These are phyloP conservation scores for Exophiala aquamarina DNA, from an alignment of 2,329 filamentous ascomycete genomes.

Conservation along the genomic window DNA sequence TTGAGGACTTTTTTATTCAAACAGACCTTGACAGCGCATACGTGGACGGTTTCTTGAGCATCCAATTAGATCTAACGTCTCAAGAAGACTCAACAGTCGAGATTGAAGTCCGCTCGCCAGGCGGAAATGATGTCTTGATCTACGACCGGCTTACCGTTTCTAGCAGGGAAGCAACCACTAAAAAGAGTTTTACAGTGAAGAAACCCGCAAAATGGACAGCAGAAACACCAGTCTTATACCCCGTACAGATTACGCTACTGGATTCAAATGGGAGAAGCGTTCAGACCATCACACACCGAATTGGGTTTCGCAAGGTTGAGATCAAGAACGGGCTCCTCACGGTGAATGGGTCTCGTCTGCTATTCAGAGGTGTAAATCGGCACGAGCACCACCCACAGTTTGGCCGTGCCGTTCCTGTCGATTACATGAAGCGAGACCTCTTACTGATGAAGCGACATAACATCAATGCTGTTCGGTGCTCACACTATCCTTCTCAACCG, in stretches of 20 bases:
- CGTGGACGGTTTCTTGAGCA: conserved; percentile 49
- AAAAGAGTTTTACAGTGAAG: conserved; percentile 42
- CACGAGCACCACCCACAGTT: conserved; percentile 68
- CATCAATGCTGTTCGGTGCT: conserved; percentile 68
- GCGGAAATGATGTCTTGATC: background rate
- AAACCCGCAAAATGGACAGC: conserved; percentile 65
- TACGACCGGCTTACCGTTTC: background rate
- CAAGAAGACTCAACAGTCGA: conserved; percentile 12
- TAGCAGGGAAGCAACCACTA: background rate
- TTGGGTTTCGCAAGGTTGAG: conserved; percentile 67
- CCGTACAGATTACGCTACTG: background rate
- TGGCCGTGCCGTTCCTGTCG: conserved; percentile 63
- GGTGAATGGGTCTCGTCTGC: conserved; percentile 63
- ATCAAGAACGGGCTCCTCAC: conserved; percentile 52
- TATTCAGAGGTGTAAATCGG: conserved; percentile 65
- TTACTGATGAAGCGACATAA: conserved; percentile 70
- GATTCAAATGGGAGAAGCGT: background rate
- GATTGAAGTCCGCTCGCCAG: background rate
- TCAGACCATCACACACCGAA: conserved; percentile 46
- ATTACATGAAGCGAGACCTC: conserved; percentile 62
- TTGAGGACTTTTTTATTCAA: conserved; percentile 61
- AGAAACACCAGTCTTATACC: conserved; percentile 64
- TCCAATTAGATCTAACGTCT: conserved; percentile 47
- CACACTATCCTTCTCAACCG: conserved; percentile 62
- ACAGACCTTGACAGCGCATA: conserved; percentile 55